phyloP scores from a whole-genome alignment of 1,284 basidiomycete species.

The Singerocomus inundabilis region DNA sequence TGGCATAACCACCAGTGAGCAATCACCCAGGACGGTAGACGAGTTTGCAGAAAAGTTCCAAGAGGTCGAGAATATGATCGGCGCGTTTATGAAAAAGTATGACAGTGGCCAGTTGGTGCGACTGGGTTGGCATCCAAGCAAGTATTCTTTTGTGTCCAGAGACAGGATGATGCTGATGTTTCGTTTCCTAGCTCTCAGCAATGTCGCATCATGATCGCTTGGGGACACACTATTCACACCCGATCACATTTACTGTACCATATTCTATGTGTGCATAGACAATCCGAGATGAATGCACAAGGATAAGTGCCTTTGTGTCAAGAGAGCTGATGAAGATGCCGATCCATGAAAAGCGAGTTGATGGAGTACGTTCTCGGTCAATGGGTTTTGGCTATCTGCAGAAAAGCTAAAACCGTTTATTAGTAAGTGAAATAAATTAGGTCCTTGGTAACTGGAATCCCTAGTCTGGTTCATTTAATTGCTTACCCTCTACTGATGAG shows the following conservation, averaged over 20 bases:
- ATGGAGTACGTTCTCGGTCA: too few species aligned
- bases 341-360: too few species aligned
- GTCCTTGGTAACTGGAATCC: too few species aligned
- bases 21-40: conserved; percentile 17
- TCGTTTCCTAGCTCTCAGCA: conserved; percentile 3
- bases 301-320: conserved; percentile 10
- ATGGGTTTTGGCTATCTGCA: too few species aligned
- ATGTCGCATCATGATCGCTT: conserved; percentile 7
- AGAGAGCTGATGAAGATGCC: too few species aligned
- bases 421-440: too few species aligned
- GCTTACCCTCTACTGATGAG: too few species aligned
- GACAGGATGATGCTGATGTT: conserved; percentile 3
- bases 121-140: conserved; percentile 32
- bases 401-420: too few species aligned
- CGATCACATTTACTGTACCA: conserved; percentile 9
- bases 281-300: conserved; percentile 6
- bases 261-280: conserved; percentile 11
- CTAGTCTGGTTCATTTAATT: too few species aligned
- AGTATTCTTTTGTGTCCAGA: not conserved
- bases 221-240: not conserved
- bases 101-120: conserved; percentile 19
- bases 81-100: conserved; percentile 20
- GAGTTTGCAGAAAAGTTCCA: conserved; percentile 26
- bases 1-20: not conserved
- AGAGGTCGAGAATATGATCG: conserved; percentile 23